These are phyloP conservation scores for Solanum medicagineum DNA, from an alignment of 257 asterid genomes.

Conservation along the genomic window DNA sequence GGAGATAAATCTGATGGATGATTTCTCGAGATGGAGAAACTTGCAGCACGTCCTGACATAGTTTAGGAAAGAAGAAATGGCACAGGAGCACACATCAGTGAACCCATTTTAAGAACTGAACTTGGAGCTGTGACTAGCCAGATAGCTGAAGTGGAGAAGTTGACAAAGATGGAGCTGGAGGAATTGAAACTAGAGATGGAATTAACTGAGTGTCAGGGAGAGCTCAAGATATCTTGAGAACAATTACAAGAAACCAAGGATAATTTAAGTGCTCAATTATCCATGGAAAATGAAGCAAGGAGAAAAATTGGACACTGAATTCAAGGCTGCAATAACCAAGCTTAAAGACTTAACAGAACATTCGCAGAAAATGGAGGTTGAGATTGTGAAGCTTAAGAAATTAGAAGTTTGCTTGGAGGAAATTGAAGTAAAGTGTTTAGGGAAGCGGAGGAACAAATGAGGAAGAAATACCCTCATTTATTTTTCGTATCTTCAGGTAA, in stretches of 20 bases:
- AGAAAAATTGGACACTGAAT: too few species aligned
- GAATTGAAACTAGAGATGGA: constrained; percentile 29
- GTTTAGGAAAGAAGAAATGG: background rate
- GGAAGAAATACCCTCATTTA: too few species aligned
- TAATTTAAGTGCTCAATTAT: background rate
- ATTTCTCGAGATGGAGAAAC: constrained; percentile 81
- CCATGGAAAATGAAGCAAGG: too few species aligned
- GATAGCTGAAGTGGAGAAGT: constrained; percentile 27
- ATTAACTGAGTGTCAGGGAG: constrained; percentile 22
- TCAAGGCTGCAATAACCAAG: too few species aligned
- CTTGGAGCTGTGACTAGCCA: constrained; percentile 14
- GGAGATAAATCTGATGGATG: constrained; percentile 68
- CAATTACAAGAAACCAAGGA: background rate
- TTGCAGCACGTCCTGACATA: constrained; percentile 25
- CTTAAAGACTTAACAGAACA: too few species aligned
- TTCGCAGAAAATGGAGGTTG: constrained; percentile 28
- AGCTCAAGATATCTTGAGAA: constrained; percentile 28
- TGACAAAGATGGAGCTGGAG: constrained; percentile 26
- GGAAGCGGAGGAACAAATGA: too few species aligned
- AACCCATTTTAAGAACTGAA: constrained; percentile 21
- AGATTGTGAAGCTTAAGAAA: constrained; percentile 35
- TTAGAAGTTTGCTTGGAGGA: constrained; percentile 30
- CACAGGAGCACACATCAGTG: too few species aligned
- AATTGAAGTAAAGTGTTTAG: constrained; percentile 24
- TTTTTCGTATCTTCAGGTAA: too few species aligned